Conservation (phyloP, 345 rosid species). For the Pistacia integerrima region DNA sequence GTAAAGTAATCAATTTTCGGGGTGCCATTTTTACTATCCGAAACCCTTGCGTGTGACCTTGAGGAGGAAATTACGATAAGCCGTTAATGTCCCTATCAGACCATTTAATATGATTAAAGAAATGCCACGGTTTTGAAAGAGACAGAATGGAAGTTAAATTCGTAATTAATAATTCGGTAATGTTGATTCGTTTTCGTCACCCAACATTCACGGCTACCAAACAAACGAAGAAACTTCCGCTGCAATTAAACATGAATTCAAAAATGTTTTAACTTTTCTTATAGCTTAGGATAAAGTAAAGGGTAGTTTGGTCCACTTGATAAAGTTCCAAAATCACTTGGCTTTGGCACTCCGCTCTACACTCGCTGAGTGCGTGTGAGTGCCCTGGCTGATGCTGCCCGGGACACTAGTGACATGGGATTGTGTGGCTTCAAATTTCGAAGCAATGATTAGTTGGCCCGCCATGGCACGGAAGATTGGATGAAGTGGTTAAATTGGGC, state of each 20-base stretch:
- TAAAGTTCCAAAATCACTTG: background rate
- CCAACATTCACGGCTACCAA: background rate
- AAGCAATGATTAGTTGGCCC: no score
- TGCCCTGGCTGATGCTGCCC: background rate
- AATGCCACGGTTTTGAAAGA: background rate
- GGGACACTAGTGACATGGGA: background rate
- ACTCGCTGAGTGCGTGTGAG: background rate
- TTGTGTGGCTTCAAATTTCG: background rate
- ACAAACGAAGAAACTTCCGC: background rate
- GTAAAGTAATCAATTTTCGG: no score
- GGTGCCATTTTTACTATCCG: no score
- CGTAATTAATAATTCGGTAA: background rate
- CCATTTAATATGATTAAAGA: background rate
- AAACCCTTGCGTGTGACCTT: no score
- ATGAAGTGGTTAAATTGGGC: no score
- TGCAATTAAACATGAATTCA: no score
- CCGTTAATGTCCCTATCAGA: background rate
- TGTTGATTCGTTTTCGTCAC: background rate
- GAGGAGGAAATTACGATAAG: background rate
- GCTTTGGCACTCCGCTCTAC: background rate
- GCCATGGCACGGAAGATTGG: no score
- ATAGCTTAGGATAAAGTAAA: background rate
- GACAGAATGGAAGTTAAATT: background rate
- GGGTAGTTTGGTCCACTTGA: background rate
- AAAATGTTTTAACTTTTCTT: background rate